Evolutionary conservation across 345 rosid species (phyloP).

Genomic region (Eutrema yunnanense): DNA sequence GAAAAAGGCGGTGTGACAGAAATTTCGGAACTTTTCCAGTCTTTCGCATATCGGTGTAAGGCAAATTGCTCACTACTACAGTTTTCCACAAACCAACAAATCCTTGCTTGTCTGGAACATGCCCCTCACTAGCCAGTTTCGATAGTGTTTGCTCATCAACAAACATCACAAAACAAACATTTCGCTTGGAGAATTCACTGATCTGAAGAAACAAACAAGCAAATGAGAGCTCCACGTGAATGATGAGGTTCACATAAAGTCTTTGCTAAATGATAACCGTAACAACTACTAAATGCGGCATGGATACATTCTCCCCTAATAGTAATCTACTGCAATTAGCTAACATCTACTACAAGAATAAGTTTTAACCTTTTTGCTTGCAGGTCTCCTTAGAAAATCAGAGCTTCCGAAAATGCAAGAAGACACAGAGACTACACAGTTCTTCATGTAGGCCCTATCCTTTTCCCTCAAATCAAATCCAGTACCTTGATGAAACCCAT

Average conservation of each 20-base stretch:
- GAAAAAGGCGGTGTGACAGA: conserved; percentile 87
- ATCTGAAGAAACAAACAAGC: conserved; percentile 45
- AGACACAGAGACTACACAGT: conserved; percentile 68
- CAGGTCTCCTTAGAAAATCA: conserved; percentile 88
- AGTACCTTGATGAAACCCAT: conserved; percentile 39
- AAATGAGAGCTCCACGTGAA: conserved; percentile 6
- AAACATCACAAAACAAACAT: conserved; percentile 86
- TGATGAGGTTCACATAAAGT: background rate
- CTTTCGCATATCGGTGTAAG: conserved; percentile 74
- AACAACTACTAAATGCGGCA: background rate
- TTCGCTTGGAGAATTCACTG: conserved; percentile 73
- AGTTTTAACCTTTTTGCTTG: conserved; percentile 50
- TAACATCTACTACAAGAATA: background rate
- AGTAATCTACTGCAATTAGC: background rate
- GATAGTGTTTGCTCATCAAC: conserved; percentile 81
- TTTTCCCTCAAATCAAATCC: conserved; percentile 63
- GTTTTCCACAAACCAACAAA: conserved; percentile 80
- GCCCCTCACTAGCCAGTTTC: conserved; percentile 67
- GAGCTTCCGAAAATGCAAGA: conserved; percentile 96
- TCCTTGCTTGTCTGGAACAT: conserved; percentile 65
- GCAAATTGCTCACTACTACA: conserved; percentile 69
- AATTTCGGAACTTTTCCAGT: conserved; percentile 95
- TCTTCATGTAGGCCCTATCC: conserved; percentile 66
- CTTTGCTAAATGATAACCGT: background rate
- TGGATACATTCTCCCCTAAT: background rate